phyloP scores from a whole-genome alignment of 306 rosid species.

The Nissolia schottii region DNA sequence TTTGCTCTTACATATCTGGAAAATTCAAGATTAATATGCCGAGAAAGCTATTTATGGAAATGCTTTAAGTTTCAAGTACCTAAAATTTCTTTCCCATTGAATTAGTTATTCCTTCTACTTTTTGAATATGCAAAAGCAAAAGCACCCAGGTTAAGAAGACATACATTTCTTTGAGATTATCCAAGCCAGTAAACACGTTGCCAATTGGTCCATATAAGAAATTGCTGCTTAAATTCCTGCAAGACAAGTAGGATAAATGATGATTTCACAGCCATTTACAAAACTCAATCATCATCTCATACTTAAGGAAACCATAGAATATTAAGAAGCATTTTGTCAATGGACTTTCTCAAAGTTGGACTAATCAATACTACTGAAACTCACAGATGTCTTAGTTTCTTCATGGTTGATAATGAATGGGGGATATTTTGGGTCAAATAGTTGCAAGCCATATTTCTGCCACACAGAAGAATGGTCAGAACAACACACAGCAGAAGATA shows the following conservation, averaged over 20 bases:
- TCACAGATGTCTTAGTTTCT: constrained; percentile 69
- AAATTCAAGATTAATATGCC: not conserved
- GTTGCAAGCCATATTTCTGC: constrained; percentile 87
- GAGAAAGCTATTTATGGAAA: not conserved
- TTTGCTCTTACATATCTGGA: not conserved
- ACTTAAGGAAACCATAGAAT: not conserved
- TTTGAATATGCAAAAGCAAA: constrained; percentile 16
- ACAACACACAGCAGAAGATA: not conserved
- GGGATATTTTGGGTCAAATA: constrained; percentile 61
- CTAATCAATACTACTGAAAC: constrained; percentile 29
- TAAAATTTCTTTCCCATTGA: not conserved
- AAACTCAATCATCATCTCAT: not conserved
- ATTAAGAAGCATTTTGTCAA: not conserved
- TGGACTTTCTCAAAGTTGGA: not conserved
- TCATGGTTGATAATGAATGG: constrained; percentile 53
- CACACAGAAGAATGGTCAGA: constrained; percentile 21
- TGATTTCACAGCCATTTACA: constrained; percentile 13
- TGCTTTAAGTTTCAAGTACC: not conserved
- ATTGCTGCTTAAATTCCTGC: constrained; percentile 94
- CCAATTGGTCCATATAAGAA: constrained; percentile 77
- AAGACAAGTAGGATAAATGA: constrained; percentile 14
- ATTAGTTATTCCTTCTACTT: constrained; percentile 12
- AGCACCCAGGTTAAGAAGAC: constrained; percentile 26
- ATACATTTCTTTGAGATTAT: constrained; percentile 79
- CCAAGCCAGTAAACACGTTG: constrained; percentile 67